Evolutionary conservation across 257 asterid genomes (phyloP).

Genomic region (Nicotiana paniculata): DNA sequence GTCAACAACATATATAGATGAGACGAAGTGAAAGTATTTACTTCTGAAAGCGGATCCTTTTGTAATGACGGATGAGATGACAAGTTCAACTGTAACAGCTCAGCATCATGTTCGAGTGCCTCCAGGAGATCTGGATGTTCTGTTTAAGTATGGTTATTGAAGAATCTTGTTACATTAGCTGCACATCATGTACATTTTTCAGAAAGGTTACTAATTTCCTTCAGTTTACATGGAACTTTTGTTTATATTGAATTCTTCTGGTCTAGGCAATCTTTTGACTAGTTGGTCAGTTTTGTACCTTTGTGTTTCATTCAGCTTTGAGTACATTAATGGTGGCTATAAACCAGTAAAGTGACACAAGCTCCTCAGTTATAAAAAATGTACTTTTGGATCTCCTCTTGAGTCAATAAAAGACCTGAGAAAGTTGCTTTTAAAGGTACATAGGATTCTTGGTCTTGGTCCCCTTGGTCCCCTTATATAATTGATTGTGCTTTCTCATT

Average conservation of each 20-base stretch:
- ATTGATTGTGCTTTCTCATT: constrained; percentile 36
- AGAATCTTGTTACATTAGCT: constrained; percentile 2
- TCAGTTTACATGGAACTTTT: not conserved
- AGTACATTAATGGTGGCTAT: not conserved
- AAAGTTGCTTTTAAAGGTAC: constrained; percentile 24
- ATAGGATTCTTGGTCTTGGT: constrained; percentile 12
- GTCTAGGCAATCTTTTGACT: not conserved
- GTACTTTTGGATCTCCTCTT: no score
- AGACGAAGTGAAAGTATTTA: not conserved
- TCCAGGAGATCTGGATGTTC: not conserved
- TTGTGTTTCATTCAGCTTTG: not conserved
- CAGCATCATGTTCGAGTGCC: not conserved
- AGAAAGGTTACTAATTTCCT: not conserved
- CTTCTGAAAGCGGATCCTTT: not conserved
- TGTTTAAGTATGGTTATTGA: not conserved
- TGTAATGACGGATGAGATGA: not conserved
- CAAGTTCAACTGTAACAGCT: not conserved
- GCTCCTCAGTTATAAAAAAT: no score
- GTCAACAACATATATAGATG: not conserved
- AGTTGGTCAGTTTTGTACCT: not conserved
- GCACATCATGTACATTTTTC: not conserved
- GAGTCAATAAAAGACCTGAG: not conserved
- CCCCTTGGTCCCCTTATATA: constrained; percentile 24
- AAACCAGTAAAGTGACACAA: not conserved
- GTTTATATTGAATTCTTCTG: not conserved